A percentile compares a stretch with the other conserved stretches of the same genome.
These are phyloP conservation scores for Sugiyamaella pinicola DNA, from an alignment of 1,139 yeast genomes.

Conservation along the genomic window DNA sequence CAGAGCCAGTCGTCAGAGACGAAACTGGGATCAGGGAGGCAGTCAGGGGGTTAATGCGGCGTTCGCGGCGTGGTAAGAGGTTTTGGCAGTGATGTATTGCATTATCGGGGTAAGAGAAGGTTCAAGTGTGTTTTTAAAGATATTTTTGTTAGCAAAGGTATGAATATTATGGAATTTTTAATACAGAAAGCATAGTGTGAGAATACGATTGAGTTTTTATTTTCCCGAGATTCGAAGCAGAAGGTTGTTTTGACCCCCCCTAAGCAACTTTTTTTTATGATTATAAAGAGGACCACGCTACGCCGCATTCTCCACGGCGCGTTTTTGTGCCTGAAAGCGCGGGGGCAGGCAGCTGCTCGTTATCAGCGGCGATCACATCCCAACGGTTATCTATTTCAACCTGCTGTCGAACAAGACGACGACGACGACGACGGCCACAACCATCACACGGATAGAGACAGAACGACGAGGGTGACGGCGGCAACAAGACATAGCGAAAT, in stretches of 20 bases:
- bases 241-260: not conserved
- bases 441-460: too few relatives aligned
- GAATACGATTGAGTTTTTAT: not conserved
- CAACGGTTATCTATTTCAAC: not conserved
- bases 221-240: not conserved
- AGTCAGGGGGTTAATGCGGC: too few relatives aligned
- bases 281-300: not conserved
- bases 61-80: too few relatives aligned
- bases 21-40: too few relatives aligned
- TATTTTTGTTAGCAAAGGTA: not conserved
- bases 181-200: too few relatives aligned
- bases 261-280: not conserved
- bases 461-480: not conserved
- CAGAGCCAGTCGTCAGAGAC: too few relatives aligned
- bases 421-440: not conserved
- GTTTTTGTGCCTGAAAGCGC: too few relatives aligned
- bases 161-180: not conserved
- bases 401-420: not conserved
- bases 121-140: not conserved
- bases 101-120: not conserved
- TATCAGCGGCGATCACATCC: not conserved
- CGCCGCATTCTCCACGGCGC: too few relatives aligned
- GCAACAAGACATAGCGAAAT: constrained; percentile 33
- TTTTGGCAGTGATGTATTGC: not conserved
- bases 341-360: not conserved